Percentiles rank a stretch among this genome's conserved stretches.
phyloP scores from a whole-genome alignment of 2,329 filamentous ascomycete genomes.

The Xylariaceae sp. region DNA sequence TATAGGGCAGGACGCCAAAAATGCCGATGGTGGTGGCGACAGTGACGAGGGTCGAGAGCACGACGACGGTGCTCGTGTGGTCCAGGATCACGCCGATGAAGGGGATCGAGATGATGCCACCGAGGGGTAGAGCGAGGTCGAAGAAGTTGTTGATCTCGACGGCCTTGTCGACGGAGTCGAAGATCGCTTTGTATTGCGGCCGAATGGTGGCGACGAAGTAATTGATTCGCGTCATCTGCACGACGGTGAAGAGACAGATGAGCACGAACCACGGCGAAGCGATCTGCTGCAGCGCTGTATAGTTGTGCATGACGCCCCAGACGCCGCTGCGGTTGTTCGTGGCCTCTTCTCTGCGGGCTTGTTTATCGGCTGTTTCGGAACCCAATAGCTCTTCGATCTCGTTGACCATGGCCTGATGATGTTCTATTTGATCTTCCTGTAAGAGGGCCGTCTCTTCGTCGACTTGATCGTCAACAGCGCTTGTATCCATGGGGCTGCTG shows the following conservation, averaged over 20 bases:
- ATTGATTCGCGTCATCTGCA: conserved; percentile 80
- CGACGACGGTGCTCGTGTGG: conserved; percentile 66
- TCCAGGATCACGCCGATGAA: conserved; percentile 82
- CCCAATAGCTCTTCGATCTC: conserved; percentile 74
- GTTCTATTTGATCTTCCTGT: conserved; percentile 52
- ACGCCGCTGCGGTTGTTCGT: conserved; percentile 71
- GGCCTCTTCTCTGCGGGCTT: conserved; percentile 63
- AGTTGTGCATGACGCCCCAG: conserved; percentile 80
- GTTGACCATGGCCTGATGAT: conserved; percentile 59
- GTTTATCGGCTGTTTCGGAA: conserved; percentile 55
- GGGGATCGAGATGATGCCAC: conserved; percentile 78
- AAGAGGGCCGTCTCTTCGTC: conserved; percentile 55
- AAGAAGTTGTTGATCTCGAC: conserved; percentile 77
- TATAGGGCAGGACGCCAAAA: conserved; percentile 67
- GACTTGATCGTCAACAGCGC: conserved; percentile 50
- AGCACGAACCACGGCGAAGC: conserved; percentile 78
- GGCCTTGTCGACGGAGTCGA: conserved; percentile 58
- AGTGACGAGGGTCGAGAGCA: conserved; percentile 66
- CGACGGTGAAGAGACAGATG: conserved; percentile 74
- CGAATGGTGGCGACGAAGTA: conserved; percentile 88
- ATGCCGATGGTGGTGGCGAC: conserved; percentile 72
- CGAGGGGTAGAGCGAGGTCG: conserved; percentile 77
- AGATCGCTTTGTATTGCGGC: conserved; percentile 74
- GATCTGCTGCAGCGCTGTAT: conserved; percentile 69
- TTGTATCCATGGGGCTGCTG: conserved; percentile 28